Evolutionary conservation across 345 rosid species (phyloP).

Genomic region (rapeseed (Brassica napus)): DNA sequence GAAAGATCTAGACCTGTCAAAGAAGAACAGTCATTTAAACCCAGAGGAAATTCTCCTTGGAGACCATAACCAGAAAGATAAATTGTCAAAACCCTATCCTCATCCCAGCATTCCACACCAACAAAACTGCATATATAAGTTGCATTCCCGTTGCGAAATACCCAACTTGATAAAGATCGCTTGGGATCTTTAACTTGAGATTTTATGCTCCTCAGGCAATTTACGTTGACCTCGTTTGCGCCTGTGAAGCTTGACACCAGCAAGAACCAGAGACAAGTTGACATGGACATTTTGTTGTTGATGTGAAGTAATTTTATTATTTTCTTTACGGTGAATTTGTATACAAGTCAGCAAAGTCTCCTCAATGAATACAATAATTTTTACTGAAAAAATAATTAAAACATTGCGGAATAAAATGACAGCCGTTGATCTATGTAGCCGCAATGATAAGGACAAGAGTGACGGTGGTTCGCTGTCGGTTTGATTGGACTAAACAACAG

Average conservation of each 20-base stretch:
- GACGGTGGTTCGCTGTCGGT: conserved; percentile 26
- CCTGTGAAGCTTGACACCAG: neutral
- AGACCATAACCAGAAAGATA: neutral
- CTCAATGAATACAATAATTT: neutral
- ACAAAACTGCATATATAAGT: conserved; percentile 72
- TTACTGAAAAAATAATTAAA: neutral
- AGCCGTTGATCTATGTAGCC: neutral
- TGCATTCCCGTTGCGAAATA: neutral
- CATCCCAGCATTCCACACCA: conserved; percentile 92
- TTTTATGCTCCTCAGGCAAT: neutral
- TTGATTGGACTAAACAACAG: conserved; percentile 18
- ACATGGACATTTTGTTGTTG: neutral
- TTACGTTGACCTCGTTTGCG: neutral
- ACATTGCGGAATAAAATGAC: neutral
- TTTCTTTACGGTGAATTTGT: neutral
- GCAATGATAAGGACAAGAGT: neutral
- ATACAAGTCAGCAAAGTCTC: neutral
- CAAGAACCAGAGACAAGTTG: neutral
- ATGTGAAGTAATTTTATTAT: neutral
- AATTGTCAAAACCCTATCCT: conserved; percentile 16
- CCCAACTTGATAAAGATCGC: neutral
- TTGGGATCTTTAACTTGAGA: neutral
- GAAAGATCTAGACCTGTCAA: conserved; percentile 27
- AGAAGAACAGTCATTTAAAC: too few species aligned
- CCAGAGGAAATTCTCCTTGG: too few species aligned